These are phyloP conservation scores for Cucurbita moschata DNA, from an alignment of 306 rosid genomes.

Conservation along the genomic window DNA sequence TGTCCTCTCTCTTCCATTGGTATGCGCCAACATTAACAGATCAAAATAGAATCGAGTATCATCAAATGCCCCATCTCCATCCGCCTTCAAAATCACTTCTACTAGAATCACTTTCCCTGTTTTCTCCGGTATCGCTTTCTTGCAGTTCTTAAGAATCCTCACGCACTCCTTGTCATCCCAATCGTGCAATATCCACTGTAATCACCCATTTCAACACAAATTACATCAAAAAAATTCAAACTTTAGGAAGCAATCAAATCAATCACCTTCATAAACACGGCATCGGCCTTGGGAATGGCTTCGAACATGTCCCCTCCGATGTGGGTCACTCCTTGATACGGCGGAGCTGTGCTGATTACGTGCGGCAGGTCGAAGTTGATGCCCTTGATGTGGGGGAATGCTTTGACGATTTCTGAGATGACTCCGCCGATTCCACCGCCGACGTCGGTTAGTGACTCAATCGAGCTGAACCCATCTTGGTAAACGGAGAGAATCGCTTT, in stretches of 20 bases:
- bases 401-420: slow-evolving; percentile 13
- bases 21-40: slow-evolving; percentile 22
- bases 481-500: slow-evolving; percentile 5
- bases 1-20: slow-evolving; percentile 28
- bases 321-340: slow-evolving; percentile 8
- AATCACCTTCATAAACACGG: slow-evolving; percentile 11
- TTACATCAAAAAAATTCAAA: no score
- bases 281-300: slow-evolving; percentile 13
- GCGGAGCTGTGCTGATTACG: slow-evolving; percentile 8
- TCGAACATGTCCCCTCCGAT: slow-evolving; percentile 19
- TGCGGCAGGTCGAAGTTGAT: slow-evolving; percentile 17
- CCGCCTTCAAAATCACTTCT: slow-evolving; percentile 23
- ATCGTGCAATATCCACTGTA: slow-evolving; percentile 10
- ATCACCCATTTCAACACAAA: background rate
- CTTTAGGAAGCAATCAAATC: no score
- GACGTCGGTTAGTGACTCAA: slow-evolving; percentile 5
- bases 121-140: slow-evolving; percentile 34
- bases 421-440: slow-evolving; percentile 13
- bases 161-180: slow-evolving; percentile 31
- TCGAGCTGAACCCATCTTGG: slow-evolving; percentile 9
- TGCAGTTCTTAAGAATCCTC: slow-evolving; percentile 31
- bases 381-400: slow-evolving; percentile 11
- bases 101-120: slow-evolving; percentile 36
- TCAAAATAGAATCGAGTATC: slow-evolving; percentile 30
- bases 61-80: slow-evolving; percentile 26